phyloP scores from a whole-genome alignment of 1,284 basidiomycete species.

The Coriolopsis trogii region DNA sequence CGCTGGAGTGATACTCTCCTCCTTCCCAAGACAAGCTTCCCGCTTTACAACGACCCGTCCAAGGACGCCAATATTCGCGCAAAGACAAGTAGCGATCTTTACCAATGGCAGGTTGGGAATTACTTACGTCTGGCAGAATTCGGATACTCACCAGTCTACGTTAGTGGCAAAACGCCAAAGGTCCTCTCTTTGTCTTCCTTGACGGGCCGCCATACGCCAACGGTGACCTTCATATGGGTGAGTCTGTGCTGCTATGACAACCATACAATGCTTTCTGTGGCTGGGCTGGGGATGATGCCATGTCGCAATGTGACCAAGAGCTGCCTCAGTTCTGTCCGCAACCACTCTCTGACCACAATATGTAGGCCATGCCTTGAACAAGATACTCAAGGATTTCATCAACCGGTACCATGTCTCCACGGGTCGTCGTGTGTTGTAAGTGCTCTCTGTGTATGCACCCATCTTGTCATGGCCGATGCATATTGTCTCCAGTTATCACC shows the following conservation, averaged over 20 bases:
- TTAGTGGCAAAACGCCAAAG: slow-evolving; percentile 66
- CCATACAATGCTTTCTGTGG: too few relatives aligned
- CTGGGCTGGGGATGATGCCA: too few relatives aligned
- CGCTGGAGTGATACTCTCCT: slow-evolving; percentile 61
- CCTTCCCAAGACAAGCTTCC: slow-evolving; percentile 85
- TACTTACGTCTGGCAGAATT: background rate
- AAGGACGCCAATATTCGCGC: slow-evolving; percentile 66
- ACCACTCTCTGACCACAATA: background rate
- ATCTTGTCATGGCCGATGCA: background rate
- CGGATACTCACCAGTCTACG: slow-evolving; percentile 7
- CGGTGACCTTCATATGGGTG: slow-evolving; percentile 94
- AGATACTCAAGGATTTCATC: slow-evolving; percentile 96
- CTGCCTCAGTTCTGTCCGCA: background rate
- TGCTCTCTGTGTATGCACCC: slow-evolving; percentile 20
- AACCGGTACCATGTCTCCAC: slow-evolving; percentile 86
- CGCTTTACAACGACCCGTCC: slow-evolving; percentile 73
- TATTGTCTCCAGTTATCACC: slow-evolving; percentile 68
- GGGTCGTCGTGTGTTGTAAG: slow-evolving; percentile 84
- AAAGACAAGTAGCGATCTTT: slow-evolving; percentile 78
- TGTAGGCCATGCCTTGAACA: slow-evolving; percentile 94
- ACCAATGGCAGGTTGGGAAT: slow-evolving; percentile 79
- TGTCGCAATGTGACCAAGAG: background rate
- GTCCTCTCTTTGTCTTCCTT: slow-evolving; percentile 83
- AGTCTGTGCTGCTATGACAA: slow-evolving; percentile 23
- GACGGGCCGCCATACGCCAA: slow-evolving; percentile 99